Conservation (phyloP, 331 rosid species). For the Quercus tomentella region DNA sequence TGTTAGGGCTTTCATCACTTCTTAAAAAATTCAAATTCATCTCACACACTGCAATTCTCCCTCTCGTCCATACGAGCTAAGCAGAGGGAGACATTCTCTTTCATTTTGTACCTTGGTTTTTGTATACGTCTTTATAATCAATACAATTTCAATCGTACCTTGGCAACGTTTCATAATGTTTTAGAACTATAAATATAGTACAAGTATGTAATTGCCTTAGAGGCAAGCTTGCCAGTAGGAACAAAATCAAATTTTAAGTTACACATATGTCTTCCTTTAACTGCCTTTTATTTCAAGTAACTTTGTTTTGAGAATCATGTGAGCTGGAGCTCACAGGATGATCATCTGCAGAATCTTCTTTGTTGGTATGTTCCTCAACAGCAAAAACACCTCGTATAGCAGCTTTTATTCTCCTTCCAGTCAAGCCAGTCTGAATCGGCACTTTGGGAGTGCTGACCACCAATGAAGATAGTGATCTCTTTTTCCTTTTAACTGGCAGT, state of each 20-base stretch:
- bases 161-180: slow-evolving; percentile 12
- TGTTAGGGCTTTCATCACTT: too few relatives aligned
- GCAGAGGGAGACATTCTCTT: too few relatives aligned
- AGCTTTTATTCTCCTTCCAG: slow-evolving; percentile 86
- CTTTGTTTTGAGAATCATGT: slow-evolving; percentile 36
- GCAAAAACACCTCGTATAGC: slow-evolving; percentile 57
- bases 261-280: slow-evolving; percentile 20
- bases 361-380: slow-evolving; percentile 51
- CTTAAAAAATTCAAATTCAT: too few relatives aligned
- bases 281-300: slow-evolving; percentile 37
- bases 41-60: too few relatives aligned
- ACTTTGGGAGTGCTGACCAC: slow-evolving; percentile 91
- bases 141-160: too few relatives aligned
- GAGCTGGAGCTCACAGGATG: slow-evolving; percentile 54
- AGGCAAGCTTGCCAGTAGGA: background rate
- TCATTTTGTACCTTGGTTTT: too few relatives aligned
- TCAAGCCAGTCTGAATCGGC: slow-evolving; percentile 62
- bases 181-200: slow-evolving; percentile 1
- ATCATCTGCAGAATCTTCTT: slow-evolving; percentile 56
- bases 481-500: slow-evolving; percentile 86
- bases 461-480: slow-evolving; percentile 93
- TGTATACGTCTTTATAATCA: too few relatives aligned
- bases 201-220: background rate
- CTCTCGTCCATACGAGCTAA: too few relatives aligned
- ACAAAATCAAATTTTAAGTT: background rate